These are phyloP conservation scores for Arthrinium puccinioides DNA, from an alignment of 2,329 filamentous ascomycete species.

Conservation along the genomic window DNA sequence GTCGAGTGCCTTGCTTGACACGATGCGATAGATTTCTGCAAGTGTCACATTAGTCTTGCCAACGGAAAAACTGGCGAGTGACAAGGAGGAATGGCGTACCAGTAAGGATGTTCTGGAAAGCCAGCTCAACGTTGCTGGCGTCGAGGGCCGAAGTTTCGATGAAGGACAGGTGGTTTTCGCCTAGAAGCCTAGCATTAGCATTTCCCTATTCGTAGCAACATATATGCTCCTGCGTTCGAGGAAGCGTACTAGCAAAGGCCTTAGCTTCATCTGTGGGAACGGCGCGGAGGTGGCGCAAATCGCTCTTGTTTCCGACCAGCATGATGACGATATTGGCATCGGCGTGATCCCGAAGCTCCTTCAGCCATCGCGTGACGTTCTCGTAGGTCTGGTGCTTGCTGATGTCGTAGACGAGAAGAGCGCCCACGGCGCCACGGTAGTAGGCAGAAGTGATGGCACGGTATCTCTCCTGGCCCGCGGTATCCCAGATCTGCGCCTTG, in stretches of 20 bases:
- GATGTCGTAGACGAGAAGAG: constrained; percentile 97
- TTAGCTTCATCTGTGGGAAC: constrained; percentile 98
- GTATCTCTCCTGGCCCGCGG: constrained; percentile 96
- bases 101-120: constrained; percentile 98
- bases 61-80: constrained; percentile 4
- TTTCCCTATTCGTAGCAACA: no score
- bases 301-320: constrained; percentile 99
- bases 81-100: constrained; percentile 53
- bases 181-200: constrained; percentile 39
- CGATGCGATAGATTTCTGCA: constrained; percentile 97
- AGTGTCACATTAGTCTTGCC: constrained; percentile 2
- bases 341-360: constrained; percentile 95
- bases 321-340: constrained; percentile 99
- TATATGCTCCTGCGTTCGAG: background rate
- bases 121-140: constrained; percentile 97
- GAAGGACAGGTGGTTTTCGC: constrained; percentile 96
- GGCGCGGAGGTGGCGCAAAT: constrained; percentile 96
- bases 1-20: constrained; percentile 94
- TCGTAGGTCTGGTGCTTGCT: constrained; percentile 99
- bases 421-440: constrained; percentile 95
- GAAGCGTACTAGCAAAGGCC: constrained; percentile 78
- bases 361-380: constrained; percentile 98
- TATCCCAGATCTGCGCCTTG: constrained; percentile 99
- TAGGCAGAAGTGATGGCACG: constrained; percentile 98
- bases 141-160: constrained; percentile 99